Percentiles rank a stretch among this genome's conserved stretches.
Conservation (phyloP, 768 basidiomycete species). For the Suillus ampliporus region DNA sequence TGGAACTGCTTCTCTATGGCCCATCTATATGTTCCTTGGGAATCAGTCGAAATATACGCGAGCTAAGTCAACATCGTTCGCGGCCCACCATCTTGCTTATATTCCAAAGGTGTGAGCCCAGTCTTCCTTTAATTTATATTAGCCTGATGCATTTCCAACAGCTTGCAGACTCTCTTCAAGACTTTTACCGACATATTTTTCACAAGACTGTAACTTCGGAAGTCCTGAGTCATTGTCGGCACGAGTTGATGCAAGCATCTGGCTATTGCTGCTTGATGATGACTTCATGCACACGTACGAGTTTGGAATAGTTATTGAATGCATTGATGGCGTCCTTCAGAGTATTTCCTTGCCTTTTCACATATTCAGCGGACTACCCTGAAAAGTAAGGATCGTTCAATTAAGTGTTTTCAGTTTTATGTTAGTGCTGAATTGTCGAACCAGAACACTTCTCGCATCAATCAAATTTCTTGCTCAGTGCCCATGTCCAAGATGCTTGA, state of each 20-base stretch:
- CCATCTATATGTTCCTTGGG: slow-evolving; percentile 18
- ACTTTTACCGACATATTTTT: slow-evolving; percentile 14
- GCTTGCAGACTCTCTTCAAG: slow-evolving; percentile 22
- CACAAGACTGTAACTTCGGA: neutral
- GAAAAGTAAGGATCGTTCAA: slow-evolving; percentile 34
- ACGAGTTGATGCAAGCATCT: slow-evolving; percentile 33
- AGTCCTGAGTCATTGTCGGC: slow-evolving; percentile 20
- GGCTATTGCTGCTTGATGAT: slow-evolving; percentile 25
- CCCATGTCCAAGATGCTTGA: slow-evolving; percentile 29
- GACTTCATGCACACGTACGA: slow-evolving; percentile 32
- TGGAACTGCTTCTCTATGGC: slow-evolving; percentile 20
- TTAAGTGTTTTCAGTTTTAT: no score
- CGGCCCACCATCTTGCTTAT: slow-evolving; percentile 28
- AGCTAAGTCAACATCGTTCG: slow-evolving; percentile 12
- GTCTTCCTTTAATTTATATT: no score
- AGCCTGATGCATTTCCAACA: neutral
- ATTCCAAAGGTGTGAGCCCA: slow-evolving; percentile 18
- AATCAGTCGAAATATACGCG: slow-evolving; percentile 14
- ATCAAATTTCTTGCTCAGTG: slow-evolving; percentile 26
- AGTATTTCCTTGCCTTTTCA: slow-evolving; percentile 28
- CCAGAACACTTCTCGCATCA: slow-evolving; percentile 23
- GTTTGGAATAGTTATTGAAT: slow-evolving; percentile 25
- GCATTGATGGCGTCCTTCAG: slow-evolving; percentile 22
- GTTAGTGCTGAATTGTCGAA: neutral
- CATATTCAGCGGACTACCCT: slow-evolving; percentile 35